Percentiles rank a stretch among this genome's conserved stretches.
Conservation (phyloP, 164 flowering plant species). For the Cinnamomum chago region DNA sequence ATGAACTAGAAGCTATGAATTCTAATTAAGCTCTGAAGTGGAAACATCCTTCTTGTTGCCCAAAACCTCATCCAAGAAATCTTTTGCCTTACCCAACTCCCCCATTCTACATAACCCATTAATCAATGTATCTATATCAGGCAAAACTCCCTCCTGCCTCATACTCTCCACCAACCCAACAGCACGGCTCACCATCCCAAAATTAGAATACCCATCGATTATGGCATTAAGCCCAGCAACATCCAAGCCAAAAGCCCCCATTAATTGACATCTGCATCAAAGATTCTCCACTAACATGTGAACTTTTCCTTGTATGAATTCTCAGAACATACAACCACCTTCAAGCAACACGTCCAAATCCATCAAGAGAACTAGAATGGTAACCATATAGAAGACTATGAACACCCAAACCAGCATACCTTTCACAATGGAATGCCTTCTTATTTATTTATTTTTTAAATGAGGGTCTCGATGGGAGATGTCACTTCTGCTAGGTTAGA, state of each 20-base stretch:
- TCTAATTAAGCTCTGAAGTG: conserved; percentile 4
- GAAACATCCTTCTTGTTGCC: conserved; percentile 1
- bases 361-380: no score
- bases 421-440: no score
- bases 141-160: conserved; percentile 36
- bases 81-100: conserved; percentile 49
- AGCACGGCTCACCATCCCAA: conserved; percentile 39
- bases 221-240: conserved; percentile 51
- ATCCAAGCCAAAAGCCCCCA: conserved; percentile 38
- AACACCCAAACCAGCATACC: no score
- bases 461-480: no score
- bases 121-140: conserved; percentile 68
- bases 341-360: no score
- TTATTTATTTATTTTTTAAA: no score
- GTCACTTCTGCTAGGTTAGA: no score
- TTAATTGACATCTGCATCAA: conserved; percentile 35
- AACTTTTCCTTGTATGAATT: no score
- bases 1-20: neutral
- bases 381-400: no score
- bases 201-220: conserved; percentile 56
- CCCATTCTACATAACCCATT: conserved; percentile 60
- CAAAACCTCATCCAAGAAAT: conserved; percentile 45
- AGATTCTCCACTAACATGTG: conserved; percentile 30
- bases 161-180: conserved; percentile 39
- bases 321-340: no score